These are phyloP conservation scores for Anastatica hierochuntica DNA, from an alignment of 345 rosid genomes.

Conservation along the genomic window DNA sequence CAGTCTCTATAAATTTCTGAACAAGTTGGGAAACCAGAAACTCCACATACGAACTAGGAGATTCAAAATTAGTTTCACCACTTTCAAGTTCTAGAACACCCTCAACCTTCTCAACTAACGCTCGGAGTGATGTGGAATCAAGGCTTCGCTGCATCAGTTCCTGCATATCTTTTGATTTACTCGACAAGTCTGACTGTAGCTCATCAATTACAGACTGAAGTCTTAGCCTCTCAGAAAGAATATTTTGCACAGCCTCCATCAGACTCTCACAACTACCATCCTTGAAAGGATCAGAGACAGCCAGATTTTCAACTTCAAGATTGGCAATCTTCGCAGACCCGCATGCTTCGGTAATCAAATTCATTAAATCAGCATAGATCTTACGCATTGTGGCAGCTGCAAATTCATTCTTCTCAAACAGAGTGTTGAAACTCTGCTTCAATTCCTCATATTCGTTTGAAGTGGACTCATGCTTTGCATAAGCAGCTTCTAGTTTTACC, in stretches of 20 bases:
- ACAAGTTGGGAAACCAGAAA: conserved; percentile 57
- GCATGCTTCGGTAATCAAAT: conserved; percentile 36
- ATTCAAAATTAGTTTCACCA: conserved; percentile 23
- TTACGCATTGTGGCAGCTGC: conserved; percentile 27
- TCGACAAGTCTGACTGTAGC: conserved; percentile 47
- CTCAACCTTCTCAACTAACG: conserved; percentile 46
- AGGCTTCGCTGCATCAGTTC: conserved; percentile 39
- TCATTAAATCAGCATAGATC: conserved; percentile 39
- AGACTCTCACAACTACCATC: conserved; percentile 33
- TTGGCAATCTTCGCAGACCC: conserved; percentile 26
- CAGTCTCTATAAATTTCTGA: conserved; percentile 45
- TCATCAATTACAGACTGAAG: conserved; percentile 43
- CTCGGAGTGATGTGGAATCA: conserved; percentile 39
- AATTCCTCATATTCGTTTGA: conserved; percentile 35
- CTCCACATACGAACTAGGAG: conserved; percentile 42
- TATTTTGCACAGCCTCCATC: conserved; percentile 38
- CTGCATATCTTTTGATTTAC: conserved; percentile 40
- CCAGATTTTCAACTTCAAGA: conserved; percentile 22
- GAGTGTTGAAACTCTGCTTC: conserved; percentile 37
- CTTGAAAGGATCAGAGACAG: conserved; percentile 33
- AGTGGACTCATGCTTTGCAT: conserved; percentile 35
- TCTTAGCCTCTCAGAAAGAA: conserved; percentile 46
- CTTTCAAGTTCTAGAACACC: conserved; percentile 46
- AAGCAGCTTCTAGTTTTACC: conserved; percentile 45
- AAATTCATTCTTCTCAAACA: conserved; percentile 39